Percentiles rank a stretch among this genome's conserved stretches.
Conservation (phyloP, 2,329 filamentous ascomycete species). For the Beauveria medogensis region DNA sequence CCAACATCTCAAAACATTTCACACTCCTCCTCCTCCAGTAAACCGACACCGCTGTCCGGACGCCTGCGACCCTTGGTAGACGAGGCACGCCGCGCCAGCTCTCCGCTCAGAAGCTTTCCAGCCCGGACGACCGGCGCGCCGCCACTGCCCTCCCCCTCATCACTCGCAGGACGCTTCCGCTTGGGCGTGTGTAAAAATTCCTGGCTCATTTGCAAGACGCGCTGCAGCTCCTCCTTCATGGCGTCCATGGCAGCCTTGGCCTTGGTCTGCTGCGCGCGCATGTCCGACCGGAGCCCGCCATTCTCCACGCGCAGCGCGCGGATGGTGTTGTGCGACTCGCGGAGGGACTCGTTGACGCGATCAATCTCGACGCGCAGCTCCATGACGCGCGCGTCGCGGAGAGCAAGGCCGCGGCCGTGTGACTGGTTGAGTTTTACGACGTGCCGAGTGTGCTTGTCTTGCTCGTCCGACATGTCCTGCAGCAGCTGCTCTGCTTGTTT, state of each 20-base stretch:
- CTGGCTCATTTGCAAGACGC: constrained; percentile 38
- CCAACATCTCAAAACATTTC: constrained; percentile 2
- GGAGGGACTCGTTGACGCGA: constrained; percentile 35
- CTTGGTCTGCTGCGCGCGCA: constrained; percentile 30
- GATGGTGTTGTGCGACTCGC: constrained; percentile 39
- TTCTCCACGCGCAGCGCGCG: constrained; percentile 39
- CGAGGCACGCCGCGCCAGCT: constrained; percentile 20
- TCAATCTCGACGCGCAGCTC: constrained; percentile 44
- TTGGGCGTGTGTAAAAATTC: constrained; percentile 31
- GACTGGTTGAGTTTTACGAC: constrained; percentile 29
- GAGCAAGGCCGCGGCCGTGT: constrained; percentile 40
- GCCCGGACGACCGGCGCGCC: constrained; percentile 14
- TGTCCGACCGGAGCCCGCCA: constrained; percentile 24
- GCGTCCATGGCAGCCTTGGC: constrained; percentile 38
- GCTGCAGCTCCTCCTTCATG: constrained; percentile 44
- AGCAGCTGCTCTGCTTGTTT: constrained; percentile 31
- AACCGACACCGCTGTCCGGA: constrained; percentile 47
- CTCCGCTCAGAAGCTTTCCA: constrained; percentile 19
- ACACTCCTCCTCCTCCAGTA: constrained; percentile 43
- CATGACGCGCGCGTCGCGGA: constrained; percentile 40
- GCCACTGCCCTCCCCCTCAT: not conserved
- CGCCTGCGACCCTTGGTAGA: constrained; percentile 34
- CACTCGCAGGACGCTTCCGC: constrained; percentile 12
- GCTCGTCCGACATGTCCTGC: constrained; percentile 29
- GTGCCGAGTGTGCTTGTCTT: constrained; percentile 26